These are phyloP conservation scores for Rubroboletus satanas DNA, from an alignment of 768 basidiomycete species.

Conservation along the genomic window DNA sequence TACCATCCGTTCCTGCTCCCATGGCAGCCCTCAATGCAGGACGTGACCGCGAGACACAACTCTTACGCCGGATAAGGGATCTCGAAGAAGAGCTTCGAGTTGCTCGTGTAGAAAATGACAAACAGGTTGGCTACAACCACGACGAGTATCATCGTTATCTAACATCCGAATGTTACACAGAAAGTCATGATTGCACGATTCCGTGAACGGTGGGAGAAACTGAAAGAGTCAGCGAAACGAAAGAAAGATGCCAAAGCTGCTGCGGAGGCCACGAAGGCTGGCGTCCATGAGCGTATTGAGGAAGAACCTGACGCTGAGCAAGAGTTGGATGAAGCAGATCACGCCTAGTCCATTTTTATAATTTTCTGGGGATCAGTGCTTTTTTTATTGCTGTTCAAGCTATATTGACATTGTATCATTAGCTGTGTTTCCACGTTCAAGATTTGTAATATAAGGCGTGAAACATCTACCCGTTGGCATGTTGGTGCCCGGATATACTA, in stretches of 20 bases:
- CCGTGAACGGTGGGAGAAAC: slow-evolving; percentile 84
- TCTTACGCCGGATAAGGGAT: slow-evolving; percentile 57
- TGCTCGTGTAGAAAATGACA: slow-evolving; percentile 71
- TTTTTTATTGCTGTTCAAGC: slow-evolving; percentile 3
- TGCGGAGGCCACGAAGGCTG: slow-evolving; percentile 40
- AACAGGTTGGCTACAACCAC: slow-evolving; percentile 52
- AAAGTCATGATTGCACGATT: slow-evolving; percentile 81
- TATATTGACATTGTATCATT: slow-evolving; percentile 13
- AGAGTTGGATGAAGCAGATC: slow-evolving; percentile 37
- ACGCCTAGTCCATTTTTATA: neutral
- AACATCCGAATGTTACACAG: slow-evolving; percentile 37
- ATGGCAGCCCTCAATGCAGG: slow-evolving; percentile 49
- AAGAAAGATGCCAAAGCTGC: slow-evolving; percentile 73
- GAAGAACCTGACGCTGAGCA: slow-evolving; percentile 66
- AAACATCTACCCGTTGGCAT: neutral
- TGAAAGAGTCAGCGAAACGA: slow-evolving; percentile 83
- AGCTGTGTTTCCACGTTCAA: neutral
- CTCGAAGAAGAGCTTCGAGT: slow-evolving; percentile 73
- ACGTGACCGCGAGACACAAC: slow-evolving; percentile 53
- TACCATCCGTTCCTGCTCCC: slow-evolving; percentile 44
- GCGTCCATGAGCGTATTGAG: slow-evolving; percentile 64
- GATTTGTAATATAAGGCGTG: neutral
- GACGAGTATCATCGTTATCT: slow-evolving; percentile 7
- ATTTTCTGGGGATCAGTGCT: neutral
- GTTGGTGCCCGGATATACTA: neutral